Evolutionary conservation across 2,329 filamentous ascomycete genomes (phyloP).

Genomic region (Bipolaris victoriae): DNA sequence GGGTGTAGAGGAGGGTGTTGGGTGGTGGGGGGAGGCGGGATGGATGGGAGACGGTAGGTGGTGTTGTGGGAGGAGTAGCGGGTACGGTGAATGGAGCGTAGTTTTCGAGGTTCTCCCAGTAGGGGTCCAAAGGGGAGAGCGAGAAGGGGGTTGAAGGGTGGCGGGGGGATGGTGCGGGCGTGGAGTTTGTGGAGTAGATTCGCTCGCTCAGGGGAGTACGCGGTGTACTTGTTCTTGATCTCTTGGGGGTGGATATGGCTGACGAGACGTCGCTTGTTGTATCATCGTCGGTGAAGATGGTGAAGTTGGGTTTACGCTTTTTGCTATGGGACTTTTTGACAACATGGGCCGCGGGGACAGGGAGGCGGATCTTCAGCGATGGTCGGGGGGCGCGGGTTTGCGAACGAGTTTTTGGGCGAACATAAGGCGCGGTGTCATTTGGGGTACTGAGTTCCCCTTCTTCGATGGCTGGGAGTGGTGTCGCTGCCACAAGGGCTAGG

Average conservation of each 20-base stretch:
- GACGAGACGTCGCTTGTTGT: neutral
- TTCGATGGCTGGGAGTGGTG: constrained; percentile 10
- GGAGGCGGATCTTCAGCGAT: neutral
- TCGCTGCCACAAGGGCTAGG: constrained; percentile 10
- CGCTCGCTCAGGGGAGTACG: constrained; percentile 18
- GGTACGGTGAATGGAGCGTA: constrained; percentile 10
- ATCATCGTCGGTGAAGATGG: constrained; percentile 21
- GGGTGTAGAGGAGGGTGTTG: constrained; percentile 26
- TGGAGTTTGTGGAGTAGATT: constrained; percentile 14
- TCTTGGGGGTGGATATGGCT: constrained; percentile 10
- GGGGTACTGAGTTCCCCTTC: neutral
- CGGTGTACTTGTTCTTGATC: constrained; percentile 3
- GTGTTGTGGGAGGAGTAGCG: neutral
- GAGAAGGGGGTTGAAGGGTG: constrained; percentile 19
- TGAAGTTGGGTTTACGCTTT: constrained; percentile 18
- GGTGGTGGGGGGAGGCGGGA: neutral
- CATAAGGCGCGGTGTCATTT: neutral
- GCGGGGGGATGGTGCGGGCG: constrained; percentile 16
- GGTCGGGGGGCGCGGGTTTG: neutral
- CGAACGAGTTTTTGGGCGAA: neutral
- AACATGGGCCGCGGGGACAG: neutral
- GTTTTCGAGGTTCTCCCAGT: constrained; percentile 30
- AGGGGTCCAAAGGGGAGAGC: constrained; percentile 15
- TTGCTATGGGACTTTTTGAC: constrained; percentile 8
- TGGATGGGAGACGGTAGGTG: constrained; percentile 3